phyloP scores from a whole-genome alignment of 306 rosid genomes.

The Sesbania bispinosa region DNA sequence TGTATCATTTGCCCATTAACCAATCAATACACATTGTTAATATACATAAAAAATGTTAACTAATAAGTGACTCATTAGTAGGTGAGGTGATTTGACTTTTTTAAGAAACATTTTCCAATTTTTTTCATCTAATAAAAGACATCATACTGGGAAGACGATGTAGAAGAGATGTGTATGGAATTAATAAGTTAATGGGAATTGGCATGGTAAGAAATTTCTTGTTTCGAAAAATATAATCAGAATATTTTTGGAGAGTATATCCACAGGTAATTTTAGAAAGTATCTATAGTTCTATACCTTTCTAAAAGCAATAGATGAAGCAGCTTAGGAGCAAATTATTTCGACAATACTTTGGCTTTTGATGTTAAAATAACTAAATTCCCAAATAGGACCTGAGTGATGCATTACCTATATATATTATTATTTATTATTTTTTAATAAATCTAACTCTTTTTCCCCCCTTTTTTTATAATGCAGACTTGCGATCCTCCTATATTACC shows the following conservation, averaged over 20 bases:
- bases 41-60: too few species aligned
- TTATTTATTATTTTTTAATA: background rate
- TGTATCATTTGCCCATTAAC: background rate
- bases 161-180: background rate
- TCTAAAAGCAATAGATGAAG: background rate
- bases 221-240: background rate
- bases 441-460: background rate
- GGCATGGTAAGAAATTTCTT: background rate
- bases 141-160: background rate
- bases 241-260: background rate
- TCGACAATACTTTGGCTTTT: slow-evolving; percentile 1
- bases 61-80: background rate
- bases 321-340: background rate
- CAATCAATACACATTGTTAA: background rate
- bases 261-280: background rate
- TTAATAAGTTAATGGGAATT: background rate
- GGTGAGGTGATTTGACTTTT: background rate
- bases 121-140: background rate
- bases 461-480: slow-evolving; percentile 33
- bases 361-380: background rate
- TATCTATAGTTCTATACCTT: background rate
- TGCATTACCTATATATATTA: background rate
- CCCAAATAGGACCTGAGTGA: background rate
- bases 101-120: background rate
- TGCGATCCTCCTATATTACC: slow-evolving; percentile 51